Percentiles rank a stretch among this genome's conserved stretches.
phyloP scores from a whole-genome alignment of 495 filamentous ascomycete species.

The Mytilinidion resinicola region DNA sequence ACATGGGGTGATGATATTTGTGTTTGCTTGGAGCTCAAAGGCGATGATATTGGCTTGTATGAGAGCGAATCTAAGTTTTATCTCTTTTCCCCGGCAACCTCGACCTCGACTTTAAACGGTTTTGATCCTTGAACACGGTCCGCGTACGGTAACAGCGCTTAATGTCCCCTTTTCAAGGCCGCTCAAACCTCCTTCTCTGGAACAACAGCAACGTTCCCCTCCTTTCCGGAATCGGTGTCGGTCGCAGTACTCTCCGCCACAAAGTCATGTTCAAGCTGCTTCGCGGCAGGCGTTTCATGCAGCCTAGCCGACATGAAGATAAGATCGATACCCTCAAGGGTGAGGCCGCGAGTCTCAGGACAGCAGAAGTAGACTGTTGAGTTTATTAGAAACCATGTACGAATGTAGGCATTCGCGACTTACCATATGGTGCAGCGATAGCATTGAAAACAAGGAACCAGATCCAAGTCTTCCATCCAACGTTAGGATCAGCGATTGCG shows the following conservation, averaged over 20 bases:
- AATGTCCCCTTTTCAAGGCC: no score
- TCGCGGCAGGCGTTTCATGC: neutral
- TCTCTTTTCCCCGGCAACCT: no score
- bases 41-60: no score
- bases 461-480: conserved; percentile 23
- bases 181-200: neutral
- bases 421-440: conserved; percentile 6
- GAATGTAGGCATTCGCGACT: neutral
- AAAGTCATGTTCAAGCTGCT: conserved; percentile 4
- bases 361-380: neutral
- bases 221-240: neutral
- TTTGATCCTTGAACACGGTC: no score
- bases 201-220: neutral
- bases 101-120: no score
- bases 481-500: conserved; percentile 12
- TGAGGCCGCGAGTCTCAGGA: conserved; percentile 7
- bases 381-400: neutral
- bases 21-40: no score
- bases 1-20: no score
- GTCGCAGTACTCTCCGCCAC: neutral
- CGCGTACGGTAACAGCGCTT: no score
- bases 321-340: conserved; percentile 3
- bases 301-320: conserved; percentile 1
- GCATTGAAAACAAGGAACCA: conserved; percentile 8
- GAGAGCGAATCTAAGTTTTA: no score